Base-by-base conservation (phyloP, 768 basidiomycete genomes). In the Leccinum aurantiacum region DNA sequence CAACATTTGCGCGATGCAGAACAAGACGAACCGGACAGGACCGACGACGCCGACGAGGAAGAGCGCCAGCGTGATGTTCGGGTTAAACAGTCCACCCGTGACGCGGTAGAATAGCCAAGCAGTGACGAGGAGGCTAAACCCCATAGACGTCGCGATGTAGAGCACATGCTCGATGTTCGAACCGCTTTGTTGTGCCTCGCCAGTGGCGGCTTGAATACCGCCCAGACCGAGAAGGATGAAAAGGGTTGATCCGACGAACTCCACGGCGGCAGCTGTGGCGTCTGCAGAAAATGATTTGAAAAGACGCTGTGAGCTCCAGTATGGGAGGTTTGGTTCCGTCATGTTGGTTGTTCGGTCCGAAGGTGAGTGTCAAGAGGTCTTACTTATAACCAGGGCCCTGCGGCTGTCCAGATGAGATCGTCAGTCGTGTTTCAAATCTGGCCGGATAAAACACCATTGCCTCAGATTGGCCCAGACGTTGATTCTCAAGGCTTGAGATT, bases 171-270 rank as follows among this genome's bases (percentile, higher is more conserved):
- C 78, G 60, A 82, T 66, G 56, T 59, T 70, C 11, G 75, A 72
- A 6, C 73, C 67, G 54, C 69, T 69, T 53, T 67, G 57, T 29
- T 65, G 56, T n/a, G 68, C 68, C 60, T 77, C 79, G 9, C 73
- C 69, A 6, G 78, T 72, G 1, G 82, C 76, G 3, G 84, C 84
- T 67, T 90, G 88, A 22, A 85, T 81, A 2, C 85, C 85, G 2
- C 87, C 87, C 3, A 86, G 77, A 10, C 83, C 87, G 46, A 88
- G 77, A n/a, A 86, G 77, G 27, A 89, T 77, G 72, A 90, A 89
- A 59, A 84, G 74, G 0, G 79, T 76, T 4, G 87, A 87, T 24
- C 86, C 84, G 41, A 85, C 67, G 58, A 84, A 84, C 64, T 88
- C 86, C 24, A 86, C 74, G n/a, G 70, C 60, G 3, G 84, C 84